A percentile compares a stretch with the other conserved stretches of the same genome.
Conservation (phyloP, 2,329 filamentous ascomycete genomes). For the Biscogniauxia marginata region DNA sequence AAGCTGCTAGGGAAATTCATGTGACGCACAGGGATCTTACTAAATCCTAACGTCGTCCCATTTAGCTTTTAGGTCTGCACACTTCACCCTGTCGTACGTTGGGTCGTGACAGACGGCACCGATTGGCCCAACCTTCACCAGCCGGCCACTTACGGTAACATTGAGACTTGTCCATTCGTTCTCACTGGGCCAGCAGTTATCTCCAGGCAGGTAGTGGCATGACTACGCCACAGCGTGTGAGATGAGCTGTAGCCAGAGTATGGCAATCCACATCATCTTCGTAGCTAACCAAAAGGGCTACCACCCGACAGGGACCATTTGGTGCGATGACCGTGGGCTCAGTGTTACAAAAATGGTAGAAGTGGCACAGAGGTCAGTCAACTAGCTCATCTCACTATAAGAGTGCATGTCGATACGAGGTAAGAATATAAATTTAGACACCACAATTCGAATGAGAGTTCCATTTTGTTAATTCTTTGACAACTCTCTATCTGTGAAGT, state of each 20-base stretch:
- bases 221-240: neutral
- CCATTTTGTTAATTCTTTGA: neutral
- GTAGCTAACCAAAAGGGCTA: neutral
- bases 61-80: constrained; percentile 31
- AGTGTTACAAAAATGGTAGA: too few relatives aligned
- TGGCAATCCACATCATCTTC: neutral
- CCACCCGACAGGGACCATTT: neutral
- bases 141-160: constrained; percentile 41
- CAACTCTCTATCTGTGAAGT: too few relatives aligned
- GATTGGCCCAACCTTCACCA: constrained; percentile 46
- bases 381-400: too few relatives aligned
- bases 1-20: too few relatives aligned
- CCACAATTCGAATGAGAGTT: neutral
- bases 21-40: neutral
- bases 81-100: constrained; percentile 38
- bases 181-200: constrained; percentile 4
- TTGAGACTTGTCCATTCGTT: constrained; percentile 38
- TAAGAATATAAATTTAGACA: neutral
- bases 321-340: neutral
- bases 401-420: neutral
- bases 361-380: too few relatives aligned
- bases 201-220: neutral
- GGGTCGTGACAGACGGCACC: constrained; percentile 45
- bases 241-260: neutral
- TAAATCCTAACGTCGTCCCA: constrained; percentile 20